These are phyloP conservation scores for Reticulascus tulasneorum DNA, from an alignment of 2,329 filamentous ascomycete species.

Conservation along the genomic window DNA sequence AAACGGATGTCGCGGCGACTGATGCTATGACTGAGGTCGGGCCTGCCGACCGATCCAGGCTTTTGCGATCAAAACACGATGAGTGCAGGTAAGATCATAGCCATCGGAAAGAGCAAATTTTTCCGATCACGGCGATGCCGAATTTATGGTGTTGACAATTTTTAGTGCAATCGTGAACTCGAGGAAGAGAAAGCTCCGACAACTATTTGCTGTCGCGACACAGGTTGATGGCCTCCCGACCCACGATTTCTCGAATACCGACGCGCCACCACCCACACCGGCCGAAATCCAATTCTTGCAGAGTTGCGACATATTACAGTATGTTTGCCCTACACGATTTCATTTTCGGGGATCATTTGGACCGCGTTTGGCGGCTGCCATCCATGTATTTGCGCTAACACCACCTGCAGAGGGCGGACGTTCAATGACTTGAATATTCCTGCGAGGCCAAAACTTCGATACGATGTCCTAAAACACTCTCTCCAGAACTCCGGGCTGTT, in stretches of 20 bases:
- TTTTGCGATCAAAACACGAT: constrained; percentile 62
- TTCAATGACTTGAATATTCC: constrained; percentile 53
- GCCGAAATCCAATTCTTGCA: constrained; percentile 55
- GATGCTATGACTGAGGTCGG: constrained; percentile 71
- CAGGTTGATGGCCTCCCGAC: constrained; percentile 59
- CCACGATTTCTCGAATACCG: constrained; percentile 51
- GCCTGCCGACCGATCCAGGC: constrained; percentile 60
- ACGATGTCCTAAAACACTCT: constrained; percentile 38
- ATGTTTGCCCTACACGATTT: constrained; percentile 29
- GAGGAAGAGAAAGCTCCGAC: constrained; percentile 86
- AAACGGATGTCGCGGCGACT: constrained; percentile 67
- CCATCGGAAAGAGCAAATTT: constrained; percentile 43
- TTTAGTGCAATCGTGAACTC: constrained; percentile 69
- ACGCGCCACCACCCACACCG: constrained; percentile 49
- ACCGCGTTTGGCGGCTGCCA: constrained; percentile 16
- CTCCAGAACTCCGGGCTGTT: constrained; percentile 24
- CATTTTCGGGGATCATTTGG: constrained; percentile 5
- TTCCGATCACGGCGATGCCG: constrained; percentile 44
- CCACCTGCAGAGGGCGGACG: constrained; percentile 35
- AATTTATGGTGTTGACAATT: constrained; percentile 39
- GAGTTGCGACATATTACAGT: constrained; percentile 57
- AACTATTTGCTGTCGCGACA: constrained; percentile 78
- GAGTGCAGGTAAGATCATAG: constrained; percentile 53
- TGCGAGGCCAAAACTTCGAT: constrained; percentile 38
- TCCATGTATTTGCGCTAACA: constrained; percentile 4